phyloP scores from a whole-genome alignment of 768 basidiomycete genomes.

The Jaapia argillacea region DNA sequence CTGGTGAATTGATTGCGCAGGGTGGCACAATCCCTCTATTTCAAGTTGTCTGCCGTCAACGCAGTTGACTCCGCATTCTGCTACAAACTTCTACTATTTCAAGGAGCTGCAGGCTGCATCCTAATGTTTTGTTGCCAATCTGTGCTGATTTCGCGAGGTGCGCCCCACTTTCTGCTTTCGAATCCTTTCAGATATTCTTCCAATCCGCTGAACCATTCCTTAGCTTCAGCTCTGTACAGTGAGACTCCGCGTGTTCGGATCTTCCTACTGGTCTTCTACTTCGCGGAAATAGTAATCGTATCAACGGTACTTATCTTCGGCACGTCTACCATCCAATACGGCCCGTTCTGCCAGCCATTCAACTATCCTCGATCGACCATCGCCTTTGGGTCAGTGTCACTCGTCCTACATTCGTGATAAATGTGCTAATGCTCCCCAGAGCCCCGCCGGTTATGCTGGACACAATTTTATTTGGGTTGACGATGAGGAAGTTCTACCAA shows the following conservation, averaged over 20 bases:
- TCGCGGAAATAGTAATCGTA: background rate
- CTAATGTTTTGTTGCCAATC: background rate
- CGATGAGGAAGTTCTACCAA: conserved; percentile 16
- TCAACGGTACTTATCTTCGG: background rate
- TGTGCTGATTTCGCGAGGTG: background rate
- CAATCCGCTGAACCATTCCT: too few species aligned
- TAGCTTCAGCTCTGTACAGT: background rate
- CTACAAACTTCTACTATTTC: background rate
- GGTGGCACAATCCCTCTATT: too few species aligned
- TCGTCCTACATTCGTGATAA: too few species aligned
- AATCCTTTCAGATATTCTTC: too few species aligned
- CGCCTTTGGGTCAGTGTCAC: background rate
- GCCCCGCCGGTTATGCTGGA: conserved; percentile 11
- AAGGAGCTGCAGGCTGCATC: background rate
- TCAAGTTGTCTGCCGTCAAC: too few species aligned
- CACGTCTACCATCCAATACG: background rate
- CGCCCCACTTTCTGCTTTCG: too few species aligned
- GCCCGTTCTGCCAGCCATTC: background rate
- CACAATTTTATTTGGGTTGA: conserved; percentile 14
- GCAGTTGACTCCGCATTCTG: too few species aligned
- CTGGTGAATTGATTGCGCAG: too few species aligned
- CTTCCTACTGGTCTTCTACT: background rate
- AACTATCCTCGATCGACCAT: background rate
- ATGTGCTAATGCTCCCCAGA: too few species aligned
- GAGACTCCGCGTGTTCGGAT: background rate